Evolutionary conservation across 2,329 filamentous ascomycete genomes (phyloP), one percentile per base, ranked within the genome.

Genomic region (Colletotrichum zoysiae): DNA sequence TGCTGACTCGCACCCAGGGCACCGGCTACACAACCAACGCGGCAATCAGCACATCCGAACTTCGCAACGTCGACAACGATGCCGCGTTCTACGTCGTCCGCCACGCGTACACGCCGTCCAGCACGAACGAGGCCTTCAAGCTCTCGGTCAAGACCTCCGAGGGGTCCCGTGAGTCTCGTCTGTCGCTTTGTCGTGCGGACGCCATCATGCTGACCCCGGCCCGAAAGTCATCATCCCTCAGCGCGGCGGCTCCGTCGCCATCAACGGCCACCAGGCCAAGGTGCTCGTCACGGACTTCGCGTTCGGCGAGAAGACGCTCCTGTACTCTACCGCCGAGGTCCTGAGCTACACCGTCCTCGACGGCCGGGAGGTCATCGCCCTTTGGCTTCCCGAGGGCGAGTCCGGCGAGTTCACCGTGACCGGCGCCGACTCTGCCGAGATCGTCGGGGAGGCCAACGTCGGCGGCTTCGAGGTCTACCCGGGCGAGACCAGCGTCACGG

Each of bases 211-310:
- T 61, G 50, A 63, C 40, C 42, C 72, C 1, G 0, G 16, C 8
- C 50, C 42, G n/a, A 5, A 57, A 74, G 75, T 90, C 11, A 86
- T 84, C 0, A 82, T 91, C 18, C 89, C 89, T 1, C 85, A 86
- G 67, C 81, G 85, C 57, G 83, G 81, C 2, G 82, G 81, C 0
- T 76, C 78, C 0, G 85, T 90, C 56, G 81, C 85, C 7, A 82
- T 92, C 51, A 86, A 90, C 67, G 90, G 90, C 1, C 87, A 90
- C 48, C 87, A 90, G 67, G 86, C 88, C 9, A 91, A 91, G 81
- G 87, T 91, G 20, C 78, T 91, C 4, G 86, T 89, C 0, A 89
- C 88, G 0, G 89, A 91, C 74, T 91, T 90, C 68, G 77, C 74
- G 1, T 85, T 90, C 50, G 89, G 88, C 1, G 77, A 79, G 9